Conservation (phyloP, 2,329 filamentous ascomycete genomes). For the Fusarium mangiferae region DNA sequence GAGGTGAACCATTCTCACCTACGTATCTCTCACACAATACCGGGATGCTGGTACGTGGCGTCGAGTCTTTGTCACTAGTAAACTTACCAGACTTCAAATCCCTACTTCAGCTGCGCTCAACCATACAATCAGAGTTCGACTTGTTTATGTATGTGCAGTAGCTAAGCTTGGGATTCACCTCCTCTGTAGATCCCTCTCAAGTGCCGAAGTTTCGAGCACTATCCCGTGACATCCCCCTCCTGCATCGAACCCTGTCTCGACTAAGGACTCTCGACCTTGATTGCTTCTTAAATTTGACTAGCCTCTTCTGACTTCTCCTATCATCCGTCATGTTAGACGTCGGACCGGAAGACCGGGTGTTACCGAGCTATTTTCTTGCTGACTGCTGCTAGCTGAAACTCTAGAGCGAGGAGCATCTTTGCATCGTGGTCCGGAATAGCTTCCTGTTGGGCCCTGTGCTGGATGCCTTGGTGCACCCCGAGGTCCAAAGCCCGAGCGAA, state of each 20-base stretch:
- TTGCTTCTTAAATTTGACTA: background rate
- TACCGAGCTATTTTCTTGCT: background rate
- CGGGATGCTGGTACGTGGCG: slow-evolving; percentile 10
- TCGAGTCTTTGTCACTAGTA: background rate
- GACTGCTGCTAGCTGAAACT: slow-evolving; percentile 17
- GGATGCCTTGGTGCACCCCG: background rate
- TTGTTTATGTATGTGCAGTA: background rate
- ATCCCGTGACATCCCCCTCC: slow-evolving; percentile 34
- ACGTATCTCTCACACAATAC: background rate
- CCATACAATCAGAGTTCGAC: background rate
- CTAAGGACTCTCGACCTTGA: background rate
- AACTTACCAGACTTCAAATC: slow-evolving; percentile 6
- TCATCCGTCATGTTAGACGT: background rate
- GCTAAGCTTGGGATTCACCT: background rate
- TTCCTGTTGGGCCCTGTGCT: slow-evolving; percentile 26
- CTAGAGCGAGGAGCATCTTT: background rate
- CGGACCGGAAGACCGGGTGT: slow-evolving; percentile 16
- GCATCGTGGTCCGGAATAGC: slow-evolving; percentile 16
- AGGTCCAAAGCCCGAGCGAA: background rate
- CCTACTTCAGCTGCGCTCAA: slow-evolving; percentile 6
- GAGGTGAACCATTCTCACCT: background rate
- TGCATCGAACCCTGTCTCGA: slow-evolving; percentile 22
- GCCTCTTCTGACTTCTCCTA: slow-evolving; percentile 1
- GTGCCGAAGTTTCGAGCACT: slow-evolving; percentile 16
- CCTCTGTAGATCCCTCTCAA: slow-evolving; percentile 22